Percentiles rank a stretch among this genome's conserved stretches.
Evolutionary conservation across 2,329 filamentous ascomycete species (phyloP).

Genomic region (Biscogniauxia mediterranea): DNA sequence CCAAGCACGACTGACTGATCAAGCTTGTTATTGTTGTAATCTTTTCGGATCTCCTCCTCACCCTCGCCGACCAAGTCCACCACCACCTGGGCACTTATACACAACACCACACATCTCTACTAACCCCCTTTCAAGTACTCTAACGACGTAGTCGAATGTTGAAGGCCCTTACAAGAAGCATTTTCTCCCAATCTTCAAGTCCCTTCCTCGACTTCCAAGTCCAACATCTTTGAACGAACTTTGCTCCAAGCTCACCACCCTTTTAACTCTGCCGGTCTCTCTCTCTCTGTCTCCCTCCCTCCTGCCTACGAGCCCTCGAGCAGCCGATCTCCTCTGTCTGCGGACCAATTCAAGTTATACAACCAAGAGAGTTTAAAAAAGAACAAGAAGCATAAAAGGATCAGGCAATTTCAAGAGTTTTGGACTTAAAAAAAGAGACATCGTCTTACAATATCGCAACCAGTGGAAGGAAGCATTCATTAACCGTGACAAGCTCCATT

Average conservation of each 20-base stretch:
- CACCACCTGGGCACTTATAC: not conserved
- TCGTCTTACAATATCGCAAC: constrained; percentile 15
- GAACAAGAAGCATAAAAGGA: constrained; percentile 4
- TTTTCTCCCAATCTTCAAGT: not conserved
- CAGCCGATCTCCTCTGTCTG: constrained; percentile 2
- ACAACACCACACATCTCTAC: no score
- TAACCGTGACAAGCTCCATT: constrained; percentile 27
- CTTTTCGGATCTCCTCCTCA: not conserved
- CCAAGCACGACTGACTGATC: not conserved
- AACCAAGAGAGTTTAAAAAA: not conserved
- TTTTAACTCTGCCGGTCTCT: not conserved
- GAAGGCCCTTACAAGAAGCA: not conserved
- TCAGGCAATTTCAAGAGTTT: constrained; percentile 9
- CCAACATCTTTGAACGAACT: constrained; percentile 13
- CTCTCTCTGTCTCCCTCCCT: not conserved
- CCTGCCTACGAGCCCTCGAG: not conserved
- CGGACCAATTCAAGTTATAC: constrained; percentile 5
- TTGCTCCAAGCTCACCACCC: constrained; percentile 1
- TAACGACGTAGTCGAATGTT: not conserved
- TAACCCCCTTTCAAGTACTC: no score
- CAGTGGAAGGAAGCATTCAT: constrained; percentile 26
- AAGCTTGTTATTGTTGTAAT: not conserved
- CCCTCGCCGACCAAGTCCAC: not conserved
- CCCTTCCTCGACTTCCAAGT: constrained; percentile 7
- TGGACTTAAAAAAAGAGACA: constrained; percentile 8